phyloP scores from a whole-genome alignment of 2,329 filamentous ascomycete genomes.

The Biscogniauxia marginata region DNA sequence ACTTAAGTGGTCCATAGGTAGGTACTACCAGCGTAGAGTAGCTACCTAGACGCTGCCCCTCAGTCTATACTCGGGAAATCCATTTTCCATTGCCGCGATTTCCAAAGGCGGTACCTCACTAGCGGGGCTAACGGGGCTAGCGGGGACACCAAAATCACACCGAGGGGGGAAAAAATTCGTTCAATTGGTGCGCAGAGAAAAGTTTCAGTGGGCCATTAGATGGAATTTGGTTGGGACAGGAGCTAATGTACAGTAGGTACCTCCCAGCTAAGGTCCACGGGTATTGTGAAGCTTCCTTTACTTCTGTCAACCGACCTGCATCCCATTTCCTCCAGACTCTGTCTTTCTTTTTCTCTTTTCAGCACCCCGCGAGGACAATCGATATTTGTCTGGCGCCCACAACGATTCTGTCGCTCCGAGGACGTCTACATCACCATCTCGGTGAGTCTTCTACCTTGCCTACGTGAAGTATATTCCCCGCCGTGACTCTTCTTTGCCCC shows the following conservation, averaged over 20 bases:
- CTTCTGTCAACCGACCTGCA: no score
- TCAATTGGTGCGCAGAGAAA: constrained; percentile 8
- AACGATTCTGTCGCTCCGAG: no score
- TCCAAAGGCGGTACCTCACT: neutral
- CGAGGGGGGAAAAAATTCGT: neutral
- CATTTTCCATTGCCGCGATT: neutral
- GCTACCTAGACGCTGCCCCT: no score
- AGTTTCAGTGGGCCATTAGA: neutral
- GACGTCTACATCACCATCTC: neutral
- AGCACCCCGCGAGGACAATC: no score
- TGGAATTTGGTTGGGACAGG: neutral
- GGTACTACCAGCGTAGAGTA: no score
- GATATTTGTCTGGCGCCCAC: no score
- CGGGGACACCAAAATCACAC: neutral
- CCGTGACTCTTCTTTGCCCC: constrained; percentile 16
- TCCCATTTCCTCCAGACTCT: neutral
- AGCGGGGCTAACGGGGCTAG: neutral
- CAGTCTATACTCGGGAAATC: neutral
- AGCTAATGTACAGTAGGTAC: neutral
- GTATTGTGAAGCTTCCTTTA: no score
- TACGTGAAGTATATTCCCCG: constrained; percentile 13
- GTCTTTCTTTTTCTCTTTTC: constrained; percentile 1
- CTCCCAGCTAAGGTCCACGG: neutral
- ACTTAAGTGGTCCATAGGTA: no score
- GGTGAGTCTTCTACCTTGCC: neutral